Evolutionary conservation across 495 filamentous ascomycete genomes (phyloP), one percentile per base, ranked within the genome.

Genomic region (Friedmanniomyces simplex): DNA sequence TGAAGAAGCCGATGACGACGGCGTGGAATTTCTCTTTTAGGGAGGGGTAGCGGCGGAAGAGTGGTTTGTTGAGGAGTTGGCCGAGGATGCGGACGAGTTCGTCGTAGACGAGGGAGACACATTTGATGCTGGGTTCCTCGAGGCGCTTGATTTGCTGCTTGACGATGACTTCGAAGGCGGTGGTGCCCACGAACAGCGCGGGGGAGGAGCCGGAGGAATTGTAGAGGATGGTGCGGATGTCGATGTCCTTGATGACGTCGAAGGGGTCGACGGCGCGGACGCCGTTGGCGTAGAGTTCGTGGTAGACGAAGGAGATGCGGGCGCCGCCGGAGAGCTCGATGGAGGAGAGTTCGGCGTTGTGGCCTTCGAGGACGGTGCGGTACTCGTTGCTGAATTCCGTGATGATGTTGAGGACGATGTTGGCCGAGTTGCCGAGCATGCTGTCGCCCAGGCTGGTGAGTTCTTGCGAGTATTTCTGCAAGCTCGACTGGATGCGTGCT

Each of bases 261-360:
- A 99, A 99, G 16, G 94, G 94, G 70, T 97, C 94, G 21, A 99
- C 86, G 0, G 94, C 91, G 77, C 96, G 97, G 68, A 99, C 82
- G 72, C 94, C 94, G 72, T 99, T 99, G 43, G 90, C 83, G 72
- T 97, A 99, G 14, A 99, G 75, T 69, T 99, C 94, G 70, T 99
- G 94, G 79, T 96, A 99, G 41, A 99, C 94, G 67, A 99, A 99
- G 73, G 89, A 95, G 70, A 99, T 99, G 79, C 94, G 84, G 53
- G 94, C 94, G 73, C 94, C 94, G 56, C 94, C 94, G 1, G 91
- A 96, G 57, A 99, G 75, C 70, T 99, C 94, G 22, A 86, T 79
- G 72, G 87, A 95, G 32, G 94, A 97, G 6, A 98, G 76, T 66
- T 99, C 94, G 61, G 87, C 85, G 71, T 94, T 97, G 72, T 93